Evolutionary conservation across 805 yeast species (phyloP).

Genomic region (Metschnikowia bowlesiae): DNA sequence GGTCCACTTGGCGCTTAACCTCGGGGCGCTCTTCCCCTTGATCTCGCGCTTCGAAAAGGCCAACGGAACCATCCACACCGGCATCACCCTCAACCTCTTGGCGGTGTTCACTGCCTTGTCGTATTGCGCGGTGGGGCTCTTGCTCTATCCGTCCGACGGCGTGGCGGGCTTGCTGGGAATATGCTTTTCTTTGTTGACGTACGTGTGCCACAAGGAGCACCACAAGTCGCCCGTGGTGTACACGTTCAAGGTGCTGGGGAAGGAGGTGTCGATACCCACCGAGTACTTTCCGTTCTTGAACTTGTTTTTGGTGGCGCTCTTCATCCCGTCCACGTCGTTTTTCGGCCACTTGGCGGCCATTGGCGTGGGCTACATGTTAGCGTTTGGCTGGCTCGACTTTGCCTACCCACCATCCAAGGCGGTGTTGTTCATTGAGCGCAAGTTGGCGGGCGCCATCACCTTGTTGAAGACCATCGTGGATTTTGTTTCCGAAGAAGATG

Average conservation of each 20-base stretch:
- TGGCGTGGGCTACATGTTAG: constrained; percentile 60
- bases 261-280: constrained; percentile 52
- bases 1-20: constrained; percentile 59
- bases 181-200: constrained; percentile 64
- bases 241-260: constrained; percentile 26
- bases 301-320: constrained; percentile 44
- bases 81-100: constrained; percentile 66
- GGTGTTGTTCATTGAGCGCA: constrained; percentile 60
- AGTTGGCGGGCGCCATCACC: constrained; percentile 46
- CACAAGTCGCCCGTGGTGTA: constrained; percentile 36
- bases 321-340: constrained; percentile 65
- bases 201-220: constrained; percentile 48
- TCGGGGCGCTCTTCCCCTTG: constrained; percentile 53
- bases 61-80: constrained; percentile 85
- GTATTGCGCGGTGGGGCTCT: constrained; percentile 48
- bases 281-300: constrained; percentile 50
- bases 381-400: constrained; percentile 49
- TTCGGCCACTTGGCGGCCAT: constrained; percentile 72
- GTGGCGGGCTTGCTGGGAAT: constrained; percentile 73
- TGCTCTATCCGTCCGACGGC: constrained; percentile 48
- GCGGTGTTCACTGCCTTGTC: constrained; percentile 67
- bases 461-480: constrained; percentile 50
- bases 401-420: constrained; percentile 65
- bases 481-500: constrained; percentile 60
- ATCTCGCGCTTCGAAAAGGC: constrained; percentile 60